Base-by-base conservation (phyloP, 495 filamentous ascomycete species). In the Platismatia glauca region DNA sequence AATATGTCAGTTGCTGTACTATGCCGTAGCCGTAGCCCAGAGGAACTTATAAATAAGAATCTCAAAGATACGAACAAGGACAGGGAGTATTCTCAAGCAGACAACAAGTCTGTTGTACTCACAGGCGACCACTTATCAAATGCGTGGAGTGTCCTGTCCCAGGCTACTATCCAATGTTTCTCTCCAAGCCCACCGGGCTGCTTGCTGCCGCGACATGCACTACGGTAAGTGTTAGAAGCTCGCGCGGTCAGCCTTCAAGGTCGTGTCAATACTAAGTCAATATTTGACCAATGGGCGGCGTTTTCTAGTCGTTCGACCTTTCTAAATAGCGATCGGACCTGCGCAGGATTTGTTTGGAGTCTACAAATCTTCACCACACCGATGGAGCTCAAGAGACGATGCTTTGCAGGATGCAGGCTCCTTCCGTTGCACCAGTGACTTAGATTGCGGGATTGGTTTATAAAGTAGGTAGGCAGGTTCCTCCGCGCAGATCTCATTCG, bases 141-240 rank as follows among this genome's bases (percentile, higher is more conserved):
- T 31, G 27, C 48, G 33, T 4, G 4, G 27, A 31, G 24, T 52
- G 27, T 31, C 4, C 3, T 52, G 48, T 52, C 48, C 27, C 24
- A 33, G 50, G 13, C 31, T 43, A 18, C 67, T 70, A 79, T 74
- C 76, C 76, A 50, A 77, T 71, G 64, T 78, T 77, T 53, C 77
- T 64, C 62, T 71, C 38, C 76, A 72, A 60, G 76, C 77, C 77
- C 77, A 79, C 61, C 71, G 70, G 70, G 77, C 76, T 61, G 67
- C 76, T 61, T 67, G 70, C 61, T 75, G 62, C 37, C 76, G 74
- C 70, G 69, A 74, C 77, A 79, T 79, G 70, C 71, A 79, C 64
- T 66, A 67, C 70, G 48, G 55, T 67, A 44, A 57, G 63, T 33
- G 33, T 22, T 29, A 62, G 20, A 22, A 33, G 20, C 37, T 8